A percentile compares a stretch with the other conserved stretches of the same genome.
Evolutionary conservation across 805 yeast genomes (phyloP).

Genomic region (Starmerella tilneyi): DNA sequence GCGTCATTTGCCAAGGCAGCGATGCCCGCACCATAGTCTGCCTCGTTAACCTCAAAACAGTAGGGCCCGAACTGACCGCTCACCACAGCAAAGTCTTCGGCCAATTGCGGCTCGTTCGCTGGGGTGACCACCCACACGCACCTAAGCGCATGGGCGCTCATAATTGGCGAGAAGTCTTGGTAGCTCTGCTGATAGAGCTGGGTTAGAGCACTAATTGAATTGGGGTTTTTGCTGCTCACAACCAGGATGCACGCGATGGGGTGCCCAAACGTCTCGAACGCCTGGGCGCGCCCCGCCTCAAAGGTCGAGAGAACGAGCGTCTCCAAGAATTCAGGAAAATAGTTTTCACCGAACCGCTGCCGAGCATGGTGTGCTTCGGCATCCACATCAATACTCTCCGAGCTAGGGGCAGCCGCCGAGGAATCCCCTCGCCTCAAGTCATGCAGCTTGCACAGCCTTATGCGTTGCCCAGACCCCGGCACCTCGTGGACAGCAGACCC

Average conservation of each 20-base stretch:
- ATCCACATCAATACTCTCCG: neutral
- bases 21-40: constrained; percentile 34
- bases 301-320: constrained; percentile 9
- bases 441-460: constrained; percentile 8
- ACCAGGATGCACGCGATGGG: constrained; percentile 70
- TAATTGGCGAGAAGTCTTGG: constrained; percentile 29
- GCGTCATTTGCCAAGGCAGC: constrained; percentile 41
- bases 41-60: constrained; percentile 33
- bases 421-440: neutral
- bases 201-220: constrained; percentile 49
- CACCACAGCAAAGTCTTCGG: constrained; percentile 16
- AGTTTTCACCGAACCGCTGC: neutral
- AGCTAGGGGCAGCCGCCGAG: neutral
- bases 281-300: constrained; percentile 23
- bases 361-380: neutral
- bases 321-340: neutral
- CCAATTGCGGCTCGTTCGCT: neutral
- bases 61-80: constrained; percentile 28
- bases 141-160: constrained; percentile 22
- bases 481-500: neutral
- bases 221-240: constrained; percentile 47
- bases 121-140: constrained; percentile 13
- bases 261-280: constrained; percentile 79
- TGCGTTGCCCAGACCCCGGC: constrained; percentile 2
- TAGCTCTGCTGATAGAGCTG: constrained; percentile 40